Evolutionary conservation across 345 rosid species (phyloP).

Genomic region (Citrus mangshanensis): DNA sequence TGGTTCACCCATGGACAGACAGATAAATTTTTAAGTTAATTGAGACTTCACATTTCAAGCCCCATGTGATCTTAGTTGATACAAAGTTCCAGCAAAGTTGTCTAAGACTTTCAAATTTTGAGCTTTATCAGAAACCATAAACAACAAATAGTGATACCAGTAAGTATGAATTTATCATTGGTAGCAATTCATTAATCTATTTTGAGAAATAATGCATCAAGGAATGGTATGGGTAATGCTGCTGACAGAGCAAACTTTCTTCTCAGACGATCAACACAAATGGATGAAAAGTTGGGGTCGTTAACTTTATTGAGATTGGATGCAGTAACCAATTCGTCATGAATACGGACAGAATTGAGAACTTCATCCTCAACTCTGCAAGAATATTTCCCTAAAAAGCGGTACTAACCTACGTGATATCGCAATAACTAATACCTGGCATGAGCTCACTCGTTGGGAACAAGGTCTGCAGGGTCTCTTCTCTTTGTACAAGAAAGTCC

Average conservation of each 20-base stretch:
- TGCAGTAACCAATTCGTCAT: not conserved
- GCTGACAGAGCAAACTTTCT: not conserved
- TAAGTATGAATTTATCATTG: not conserved
- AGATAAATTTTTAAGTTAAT: no score
- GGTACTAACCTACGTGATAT: not conserved
- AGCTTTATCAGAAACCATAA: not conserved
- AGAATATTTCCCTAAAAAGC: not conserved
- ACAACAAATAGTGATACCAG: not conserved
- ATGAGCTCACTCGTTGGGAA: constrained; percentile 83
- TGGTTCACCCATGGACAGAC: not conserved
- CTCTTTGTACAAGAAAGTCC: constrained; percentile 74
- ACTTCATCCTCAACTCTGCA: not conserved
- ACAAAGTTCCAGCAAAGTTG: not conserved
- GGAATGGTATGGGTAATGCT: not conserved
- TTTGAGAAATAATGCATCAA: not conserved
- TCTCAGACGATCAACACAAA: not conserved
- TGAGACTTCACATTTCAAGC: no score
- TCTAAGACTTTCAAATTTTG: not conserved
- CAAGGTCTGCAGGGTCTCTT: constrained; percentile 65
- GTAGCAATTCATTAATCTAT: not conserved
- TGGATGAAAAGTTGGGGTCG: not conserved
- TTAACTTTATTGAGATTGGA: not conserved
- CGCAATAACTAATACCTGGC: constrained; percentile 52
- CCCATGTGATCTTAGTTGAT: no score
- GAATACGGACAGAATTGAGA: not conserved